Percentiles rank a stretch among this genome's conserved stretches.
phyloP scores from a whole-genome alignment of 2,329 filamentous ascomycete genomes.

The Talaromyces sp. region DNA sequence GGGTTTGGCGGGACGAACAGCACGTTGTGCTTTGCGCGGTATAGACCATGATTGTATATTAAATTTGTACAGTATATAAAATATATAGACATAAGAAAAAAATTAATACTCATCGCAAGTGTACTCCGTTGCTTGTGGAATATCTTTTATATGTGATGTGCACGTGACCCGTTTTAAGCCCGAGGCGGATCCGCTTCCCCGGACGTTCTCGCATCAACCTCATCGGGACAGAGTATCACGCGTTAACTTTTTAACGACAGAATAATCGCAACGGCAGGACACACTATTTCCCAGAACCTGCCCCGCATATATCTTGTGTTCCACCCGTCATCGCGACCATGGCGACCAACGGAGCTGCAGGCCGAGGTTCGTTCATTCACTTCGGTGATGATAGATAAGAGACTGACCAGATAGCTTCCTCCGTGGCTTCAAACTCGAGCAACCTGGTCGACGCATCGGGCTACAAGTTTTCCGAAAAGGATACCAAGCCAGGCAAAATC shows the following conservation, averaged over 20 bases:
- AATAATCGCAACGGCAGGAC: too few relatives aligned
- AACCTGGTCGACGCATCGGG: constrained; percentile 41
- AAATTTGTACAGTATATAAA: constrained; percentile 4
- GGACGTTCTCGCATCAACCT: neutral
- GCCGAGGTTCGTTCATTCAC: constrained; percentile 25
- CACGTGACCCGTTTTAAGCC: constrained; percentile 4
- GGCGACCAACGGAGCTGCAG: constrained; percentile 26
- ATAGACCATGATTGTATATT: constrained; percentile 11
- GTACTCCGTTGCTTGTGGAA: neutral
- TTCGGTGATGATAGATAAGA: neutral
- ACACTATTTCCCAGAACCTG: too few relatives aligned
- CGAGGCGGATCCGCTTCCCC: constrained; percentile 6
- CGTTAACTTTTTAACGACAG: neutral
- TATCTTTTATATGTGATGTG: neutral
- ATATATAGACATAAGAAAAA: neutral
- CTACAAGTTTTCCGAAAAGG: constrained; percentile 41
- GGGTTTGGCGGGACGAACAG: constrained; percentile 97
- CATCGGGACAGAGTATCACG: neutral
- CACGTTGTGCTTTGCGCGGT: constrained; percentile 64
- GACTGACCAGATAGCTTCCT: constrained; percentile 17
- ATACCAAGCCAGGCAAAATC: constrained; percentile 39
- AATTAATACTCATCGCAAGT: neutral
- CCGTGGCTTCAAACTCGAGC: constrained; percentile 24
- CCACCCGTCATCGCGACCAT: neutral
- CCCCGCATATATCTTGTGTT: neutral